A percentile compares a stretch with the other conserved stretches of the same genome.
These are phyloP conservation scores for Dalbergia cochinchinensis DNA, from an alignment of 306 rosid genomes.

Conservation along the genomic window DNA sequence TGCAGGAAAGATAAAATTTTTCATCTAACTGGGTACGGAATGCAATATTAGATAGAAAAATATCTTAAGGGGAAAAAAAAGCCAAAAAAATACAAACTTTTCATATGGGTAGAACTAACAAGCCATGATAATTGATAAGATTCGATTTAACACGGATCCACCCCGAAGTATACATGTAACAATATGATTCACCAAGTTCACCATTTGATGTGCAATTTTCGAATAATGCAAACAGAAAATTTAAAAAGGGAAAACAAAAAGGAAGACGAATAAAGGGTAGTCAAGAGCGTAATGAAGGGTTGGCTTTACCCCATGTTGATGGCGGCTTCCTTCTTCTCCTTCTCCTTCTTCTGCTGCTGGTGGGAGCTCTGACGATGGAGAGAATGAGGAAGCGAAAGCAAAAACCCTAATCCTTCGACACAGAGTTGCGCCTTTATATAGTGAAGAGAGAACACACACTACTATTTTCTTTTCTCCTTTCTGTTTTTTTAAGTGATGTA, in stretches of 20 bases:
- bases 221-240: not conserved
- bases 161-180: not conserved
- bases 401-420: constrained; percentile 50
- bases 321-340: constrained; percentile 36
- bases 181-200: not conserved
- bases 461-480: no score
- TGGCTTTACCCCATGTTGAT: constrained; percentile 63
- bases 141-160: constrained; percentile 8
- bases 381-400: not conserved
- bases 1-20: no score
- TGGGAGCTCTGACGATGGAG: constrained; percentile 16
- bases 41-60: not conserved
- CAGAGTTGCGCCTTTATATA: constrained; percentile 8
- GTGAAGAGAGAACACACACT: not conserved
- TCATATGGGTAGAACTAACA: not conserved
- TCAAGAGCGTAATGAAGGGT: not conserved
- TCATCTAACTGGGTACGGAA: not conserved
- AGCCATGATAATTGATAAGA: not conserved
- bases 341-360: constrained; percentile 27
- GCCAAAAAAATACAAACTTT: not conserved
- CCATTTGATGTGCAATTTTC: not conserved
- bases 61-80: not conserved
- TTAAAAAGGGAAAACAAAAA: not conserved
- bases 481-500: no score
- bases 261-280: not conserved